Evolutionary conservation across 768 basidiomycete species (phyloP), one percentile per base, ranked within the genome.

Genomic region (Boletus subparvulus): DNA sequence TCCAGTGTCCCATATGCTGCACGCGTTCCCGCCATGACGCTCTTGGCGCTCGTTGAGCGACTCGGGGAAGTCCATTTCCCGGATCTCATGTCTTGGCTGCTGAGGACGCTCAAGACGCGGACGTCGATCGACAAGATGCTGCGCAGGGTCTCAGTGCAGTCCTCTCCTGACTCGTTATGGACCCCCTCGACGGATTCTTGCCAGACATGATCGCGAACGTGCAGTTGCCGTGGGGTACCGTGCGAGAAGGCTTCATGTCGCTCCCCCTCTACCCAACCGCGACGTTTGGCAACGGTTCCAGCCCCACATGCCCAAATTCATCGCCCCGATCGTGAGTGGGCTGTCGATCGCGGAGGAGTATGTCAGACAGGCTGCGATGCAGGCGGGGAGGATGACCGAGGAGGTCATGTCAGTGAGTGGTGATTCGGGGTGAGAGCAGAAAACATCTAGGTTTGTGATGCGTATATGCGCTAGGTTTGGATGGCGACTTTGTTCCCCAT

Each of bases 181-280:
- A 98, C 60, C 83, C 94, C 45, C 81, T 99, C 60, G 97, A 99
- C 68, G 89, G 91, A 7, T 79, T 99, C 2, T 80, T 98, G 3
- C 97, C 97, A 0, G 93, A 96, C 62, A 94, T 99, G 67, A 87
- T 99, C 60, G 83, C 82, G 30, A 98, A 93, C 69, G 92, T 94
- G 3, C 86, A 90, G 62, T 95, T 92, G 46, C 89, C 93, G 2
- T 80, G 92, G 11, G 82, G 94, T 26, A 95, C 94, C 28, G 90
- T 98, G 41, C 84, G 94, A 36, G 97, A 98, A 78, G 97, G 97
- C 11, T 98, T 98, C 79, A 98, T 99, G 88, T 97, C 95, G 0
- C 79, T 26, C 26, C 5, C 5, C 3, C 26, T 5, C 26, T 3
- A 26, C 26, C 3, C 5, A 3, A 26, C 5, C 5, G 26, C 5